These are phyloP conservation scores for Ochetophila trinervis DNA, from an alignment of 306 rosid genomes.

Conservation along the genomic window DNA sequence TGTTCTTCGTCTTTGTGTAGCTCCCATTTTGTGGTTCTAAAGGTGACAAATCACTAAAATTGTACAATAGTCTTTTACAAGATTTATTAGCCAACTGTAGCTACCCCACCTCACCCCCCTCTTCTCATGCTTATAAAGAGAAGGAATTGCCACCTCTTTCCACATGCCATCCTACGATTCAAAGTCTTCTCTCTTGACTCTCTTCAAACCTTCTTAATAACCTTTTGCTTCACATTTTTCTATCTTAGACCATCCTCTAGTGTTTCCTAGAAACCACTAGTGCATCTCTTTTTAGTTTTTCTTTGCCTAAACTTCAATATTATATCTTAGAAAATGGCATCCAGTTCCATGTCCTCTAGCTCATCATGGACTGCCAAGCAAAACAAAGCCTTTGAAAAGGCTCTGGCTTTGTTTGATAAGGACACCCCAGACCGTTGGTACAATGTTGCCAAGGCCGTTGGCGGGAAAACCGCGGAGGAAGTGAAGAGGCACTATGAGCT, in stretches of 20 bases:
- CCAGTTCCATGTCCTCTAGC: slow-evolving; percentile 67
- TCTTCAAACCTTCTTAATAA: slow-evolving; percentile 5
- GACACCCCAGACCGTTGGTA: slow-evolving; percentile 94
- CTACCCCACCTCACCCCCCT: slow-evolving; percentile 38
- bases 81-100: slow-evolving; percentile 58
- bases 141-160: slow-evolving; percentile 33
- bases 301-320: neutral
- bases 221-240: slow-evolving; percentile 2
- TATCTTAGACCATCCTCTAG: neutral
- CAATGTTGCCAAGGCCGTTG: slow-evolving; percentile 86
- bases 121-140: slow-evolving; percentile 56
- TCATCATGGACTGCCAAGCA: slow-evolving; percentile 88
- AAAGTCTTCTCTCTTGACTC: slow-evolving; percentile 20
- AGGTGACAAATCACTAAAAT: slow-evolving; percentile 64
- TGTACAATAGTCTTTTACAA: slow-evolving; percentile 30
- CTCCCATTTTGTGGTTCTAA: slow-evolving; percentile 48
- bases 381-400: slow-evolving; percentile 89
- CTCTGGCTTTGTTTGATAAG: slow-evolving; percentile 78
- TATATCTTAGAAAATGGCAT: slow-evolving; percentile 45
- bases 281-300: neutral
- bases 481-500: slow-evolving; percentile 75
- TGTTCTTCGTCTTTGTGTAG: slow-evolving; percentile 39
- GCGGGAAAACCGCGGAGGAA: slow-evolving; percentile 78
- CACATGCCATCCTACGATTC: slow-evolving; percentile 33
- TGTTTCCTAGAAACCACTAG: neutral